These are phyloP conservation scores for Venturia oleaginea DNA, from an alignment of 2,329 filamentous ascomycete genomes.

Conservation along the genomic window DNA sequence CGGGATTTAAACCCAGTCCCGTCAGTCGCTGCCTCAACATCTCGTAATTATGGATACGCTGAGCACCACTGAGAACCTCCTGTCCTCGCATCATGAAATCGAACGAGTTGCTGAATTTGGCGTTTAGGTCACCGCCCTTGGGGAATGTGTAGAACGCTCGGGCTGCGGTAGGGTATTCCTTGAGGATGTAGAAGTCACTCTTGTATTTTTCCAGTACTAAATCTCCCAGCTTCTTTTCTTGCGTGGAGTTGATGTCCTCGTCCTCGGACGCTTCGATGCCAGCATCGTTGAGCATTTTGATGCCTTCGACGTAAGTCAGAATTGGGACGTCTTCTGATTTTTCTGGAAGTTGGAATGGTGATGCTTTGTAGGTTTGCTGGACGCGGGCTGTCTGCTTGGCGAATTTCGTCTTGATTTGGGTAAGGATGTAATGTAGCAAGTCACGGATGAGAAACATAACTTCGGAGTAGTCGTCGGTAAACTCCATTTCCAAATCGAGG, in stretches of 20 bases:
- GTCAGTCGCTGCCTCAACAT: conserved; percentile 50
- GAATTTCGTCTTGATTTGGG: conserved; percentile 58
- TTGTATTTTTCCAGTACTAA: conserved; percentile 81
- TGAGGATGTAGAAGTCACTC: conserved; percentile 93
- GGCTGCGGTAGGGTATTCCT: conserved; percentile 86
- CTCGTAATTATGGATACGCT: conserved; percentile 55
- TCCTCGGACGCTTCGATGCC: conserved; percentile 68
- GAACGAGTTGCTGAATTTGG: conserved; percentile 51
- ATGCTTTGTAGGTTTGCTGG: conserved; percentile 65
- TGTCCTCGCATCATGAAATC: conserved; percentile 65
- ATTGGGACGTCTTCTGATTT: conserved; percentile 61
- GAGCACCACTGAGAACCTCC: conserved; percentile 59
- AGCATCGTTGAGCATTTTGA: conserved; percentile 67
- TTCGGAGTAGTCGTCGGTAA: conserved; percentile 68
- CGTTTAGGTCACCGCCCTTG: conserved; percentile 42
- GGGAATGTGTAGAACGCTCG: conserved; percentile 90
- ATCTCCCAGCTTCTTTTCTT: conserved; percentile 81
- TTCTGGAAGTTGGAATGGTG: conserved; percentile 66
- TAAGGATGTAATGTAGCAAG: conserved; percentile 71
- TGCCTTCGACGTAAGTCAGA: conserved; percentile 68
- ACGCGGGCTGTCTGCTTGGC: conserved; percentile 64
- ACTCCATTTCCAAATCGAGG: conserved; percentile 86
- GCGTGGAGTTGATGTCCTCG: conserved; percentile 68
- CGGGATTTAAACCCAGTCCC: conserved; percentile 50
- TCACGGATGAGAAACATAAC: conserved; percentile 63